Percentiles rank a stretch among this genome's conserved stretches.
Conservation (phyloP, 2,329 filamentous ascomycete species). For the Aspergillus thermomutatus region DNA sequence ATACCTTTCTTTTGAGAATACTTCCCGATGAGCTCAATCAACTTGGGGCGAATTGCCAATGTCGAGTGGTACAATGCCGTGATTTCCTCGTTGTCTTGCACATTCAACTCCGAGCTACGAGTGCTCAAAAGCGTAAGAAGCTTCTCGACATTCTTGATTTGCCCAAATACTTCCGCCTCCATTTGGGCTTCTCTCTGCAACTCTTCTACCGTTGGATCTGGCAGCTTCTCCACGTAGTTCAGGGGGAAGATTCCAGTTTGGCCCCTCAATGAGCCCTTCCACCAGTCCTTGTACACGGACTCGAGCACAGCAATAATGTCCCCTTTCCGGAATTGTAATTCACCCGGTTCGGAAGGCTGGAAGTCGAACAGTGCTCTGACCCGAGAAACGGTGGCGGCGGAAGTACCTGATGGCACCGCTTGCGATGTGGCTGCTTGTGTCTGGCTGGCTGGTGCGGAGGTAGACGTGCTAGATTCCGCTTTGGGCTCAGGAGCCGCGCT, state of each 20-base stretch:
- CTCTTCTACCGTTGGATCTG: conserved; percentile 91
- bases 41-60: conserved; percentile 86
- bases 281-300: conserved; percentile 99
- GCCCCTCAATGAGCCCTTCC: conserved; percentile 90
- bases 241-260: conserved; percentile 97
- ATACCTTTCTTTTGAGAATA: conserved; percentile 98
- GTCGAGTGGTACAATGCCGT: conserved; percentile 88
- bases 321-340: conserved; percentile 93
- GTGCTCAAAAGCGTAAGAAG: conserved; percentile 87
- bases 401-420: conserved; percentile 74
- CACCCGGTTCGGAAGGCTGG: conserved; percentile 85
- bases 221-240: conserved; percentile 97
- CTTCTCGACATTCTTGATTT: conserved; percentile 76
- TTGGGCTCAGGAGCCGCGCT: conserved; percentile 35
- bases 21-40: conserved; percentile 97
- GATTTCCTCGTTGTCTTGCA: conserved; percentile 96
- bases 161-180: conserved; percentile 76
- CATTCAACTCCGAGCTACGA: conserved; percentile 71
- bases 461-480: conserved; percentile 34
- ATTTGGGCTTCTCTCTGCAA: conserved; percentile 93
- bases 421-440: conserved; percentile 48
- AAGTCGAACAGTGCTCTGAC: conserved; percentile 95
- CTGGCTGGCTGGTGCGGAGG: conserved; percentile 36
- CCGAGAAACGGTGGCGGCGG: conserved; percentile 90
- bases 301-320: conserved; percentile 97